phyloP scores from a whole-genome alignment of 2,329 filamentous ascomycete genomes.

The Colletotrichum navitas region DNA sequence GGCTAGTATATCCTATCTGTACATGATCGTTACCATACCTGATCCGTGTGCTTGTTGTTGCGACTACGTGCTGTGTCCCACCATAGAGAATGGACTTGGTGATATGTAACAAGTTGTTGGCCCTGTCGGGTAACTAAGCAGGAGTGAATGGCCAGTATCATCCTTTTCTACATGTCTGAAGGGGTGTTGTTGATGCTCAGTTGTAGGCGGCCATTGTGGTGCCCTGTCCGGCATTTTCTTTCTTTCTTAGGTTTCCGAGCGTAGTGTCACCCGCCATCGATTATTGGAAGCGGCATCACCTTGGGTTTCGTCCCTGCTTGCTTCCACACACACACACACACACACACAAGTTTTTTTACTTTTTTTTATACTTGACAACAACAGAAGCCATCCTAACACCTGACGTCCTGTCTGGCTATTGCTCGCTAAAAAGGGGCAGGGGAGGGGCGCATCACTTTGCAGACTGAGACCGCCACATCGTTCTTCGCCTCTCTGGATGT shows the following conservation, averaged over 20 bases:
- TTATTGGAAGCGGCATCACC: not conserved
- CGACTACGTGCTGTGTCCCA: not conserved
- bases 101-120: not conserved
- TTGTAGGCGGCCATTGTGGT: not conserved
- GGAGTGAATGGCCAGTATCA: not conserved
- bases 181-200: not conserved
- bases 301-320: not conserved
- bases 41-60: not conserved
- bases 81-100: not conserved
- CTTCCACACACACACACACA: no score
- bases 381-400: not conserved
- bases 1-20: constrained; percentile 42
- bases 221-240: not conserved
- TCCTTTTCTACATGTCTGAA: not conserved
- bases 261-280: not conserved
- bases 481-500: not conserved
- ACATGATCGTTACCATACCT: constrained; percentile 34
- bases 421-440: not conserved
- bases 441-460: not conserved
- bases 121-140: not conserved
- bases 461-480: not conserved
- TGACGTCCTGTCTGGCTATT: not conserved
- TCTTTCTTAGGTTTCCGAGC: not conserved
- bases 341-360: no score
- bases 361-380: no score